Conservation (phyloP, 1,139 yeast species). For the Pichia terricola region DNA sequence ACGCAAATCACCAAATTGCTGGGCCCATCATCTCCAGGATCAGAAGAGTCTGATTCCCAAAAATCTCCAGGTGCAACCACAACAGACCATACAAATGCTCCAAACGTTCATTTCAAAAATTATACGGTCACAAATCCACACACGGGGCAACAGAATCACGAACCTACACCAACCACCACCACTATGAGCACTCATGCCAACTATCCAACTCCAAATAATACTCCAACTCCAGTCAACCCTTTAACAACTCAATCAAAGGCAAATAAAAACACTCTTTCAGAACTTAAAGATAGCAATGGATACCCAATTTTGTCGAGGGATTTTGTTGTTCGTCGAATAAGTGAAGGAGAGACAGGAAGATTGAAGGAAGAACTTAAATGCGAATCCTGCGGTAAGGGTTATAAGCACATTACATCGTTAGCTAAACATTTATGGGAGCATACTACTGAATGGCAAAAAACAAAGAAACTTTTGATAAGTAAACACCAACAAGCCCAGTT, state of each 20-base stretch:
- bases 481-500: constrained; percentile 88
- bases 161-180: no score
- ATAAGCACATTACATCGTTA: constrained; percentile 73
- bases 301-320: constrained; percentile 46
- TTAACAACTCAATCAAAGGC: constrained; percentile 9
- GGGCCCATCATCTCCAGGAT: no score
- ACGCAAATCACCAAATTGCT: no score
- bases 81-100: no score
- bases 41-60: no score
- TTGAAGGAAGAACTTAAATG: constrained; percentile 76
- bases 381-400: constrained; percentile 86
- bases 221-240: constrained; percentile 17
- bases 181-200: no score
- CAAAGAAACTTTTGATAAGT: constrained; percentile 69
- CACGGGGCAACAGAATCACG: background rate
- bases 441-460: constrained; percentile 87
- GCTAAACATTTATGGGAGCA: constrained; percentile 80
- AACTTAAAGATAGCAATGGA: constrained; percentile 11
- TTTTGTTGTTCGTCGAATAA: constrained; percentile 71
- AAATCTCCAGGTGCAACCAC: no score
- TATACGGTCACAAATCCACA: background rate
- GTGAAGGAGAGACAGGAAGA: constrained; percentile 81
- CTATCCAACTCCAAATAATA: constrained; percentile 24
- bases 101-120: background rate
- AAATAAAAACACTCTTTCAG: background rate